Base-by-base conservation (phyloP, 306 rosid genomes). In the Lotus japonicus region DNA sequence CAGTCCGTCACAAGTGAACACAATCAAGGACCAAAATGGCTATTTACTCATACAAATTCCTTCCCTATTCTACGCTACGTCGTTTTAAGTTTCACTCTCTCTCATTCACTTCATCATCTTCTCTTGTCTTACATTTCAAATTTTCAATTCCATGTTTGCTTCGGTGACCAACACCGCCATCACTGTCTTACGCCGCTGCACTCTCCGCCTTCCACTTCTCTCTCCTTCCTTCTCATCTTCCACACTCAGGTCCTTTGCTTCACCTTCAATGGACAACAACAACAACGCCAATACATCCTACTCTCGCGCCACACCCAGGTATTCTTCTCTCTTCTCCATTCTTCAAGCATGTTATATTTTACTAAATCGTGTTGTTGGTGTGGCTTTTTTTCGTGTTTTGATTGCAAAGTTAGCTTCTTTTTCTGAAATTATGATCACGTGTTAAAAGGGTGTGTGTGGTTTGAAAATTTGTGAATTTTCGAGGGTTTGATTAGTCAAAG, bases 271-370 rank as follows among this genome's bases (percentile, higher is more conserved):
- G 92, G 86, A 84, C 64, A 55, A 39, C 55, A 55, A 5, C 65
- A 60, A 19, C n/a, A n/a, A n/a, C 15, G 26, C 23, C 82, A 46
- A 11, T 12, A 15, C 83, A 39, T 72, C 87, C 0, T 71, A 55
- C 72, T 81, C 88, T 42, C 88, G 79, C 65, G 60, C 82, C 33
- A 58, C 64, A 58, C 67, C 23, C 6, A 83, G 90, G 90, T 88
- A 55, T 1, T 50, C 67, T 38, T 48, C 35, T 61, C 14, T 11
- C 44, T 44, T 35, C 26, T 21, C 26, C 2, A 21, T 21, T 21
- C 26, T 21, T 21, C 26, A n/a, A n/a, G n/a, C n/a, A n/a, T n/a
- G n/a, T n/a, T n/a, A n/a, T n/a, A n/a, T n/a, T n/a, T n/a, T n/a
- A n/a, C n/a, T n/a, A n/a, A n/a, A n/a, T n/a, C n/a, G n/a, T n/a